Conservation (phyloP, 2,329 filamentous ascomycete genomes). For the Cylindrodendrum hubeiense region DNA sequence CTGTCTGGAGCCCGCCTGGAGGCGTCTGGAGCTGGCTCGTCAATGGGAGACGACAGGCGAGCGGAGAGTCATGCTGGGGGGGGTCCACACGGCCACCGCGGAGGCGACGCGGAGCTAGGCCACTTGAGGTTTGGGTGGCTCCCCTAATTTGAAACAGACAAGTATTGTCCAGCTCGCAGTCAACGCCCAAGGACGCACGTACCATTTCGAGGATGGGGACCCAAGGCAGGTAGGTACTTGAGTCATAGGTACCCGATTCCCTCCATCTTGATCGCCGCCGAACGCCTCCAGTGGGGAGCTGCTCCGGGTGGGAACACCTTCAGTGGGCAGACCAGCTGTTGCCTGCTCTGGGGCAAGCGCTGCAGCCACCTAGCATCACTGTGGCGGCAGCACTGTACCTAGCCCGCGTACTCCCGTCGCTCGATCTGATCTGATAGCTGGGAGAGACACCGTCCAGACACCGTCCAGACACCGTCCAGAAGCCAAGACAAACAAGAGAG, state of each 20-base stretch:
- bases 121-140: constrained; percentile 32
- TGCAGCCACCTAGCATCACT: not conserved
- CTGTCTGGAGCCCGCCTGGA: not conserved
- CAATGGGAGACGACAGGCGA: constrained; percentile 18
- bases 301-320: not conserved
- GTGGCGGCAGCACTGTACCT: constrained; percentile 1
- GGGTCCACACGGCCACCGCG: constrained; percentile 29
- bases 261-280: not conserved
- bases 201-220: constrained; percentile 8
- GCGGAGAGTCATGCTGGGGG: constrained; percentile 12
- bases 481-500: not conserved
- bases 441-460: not conserved
- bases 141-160: constrained; percentile 46
- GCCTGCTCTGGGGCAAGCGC: not conserved
- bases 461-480: no score
- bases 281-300: not conserved
- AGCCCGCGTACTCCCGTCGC: not conserved
- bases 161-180: constrained; percentile 24
- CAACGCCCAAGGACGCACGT: constrained; percentile 28
- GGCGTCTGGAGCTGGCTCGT: constrained; percentile 8
- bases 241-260: not conserved
- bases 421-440: not conserved
- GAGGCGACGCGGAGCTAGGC: constrained; percentile 31
- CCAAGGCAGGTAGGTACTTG: constrained; percentile 24
- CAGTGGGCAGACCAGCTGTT: not conserved